Evolutionary conservation across 345 rosid species (phyloP).

Genomic region (Brassica juncea): DNA sequence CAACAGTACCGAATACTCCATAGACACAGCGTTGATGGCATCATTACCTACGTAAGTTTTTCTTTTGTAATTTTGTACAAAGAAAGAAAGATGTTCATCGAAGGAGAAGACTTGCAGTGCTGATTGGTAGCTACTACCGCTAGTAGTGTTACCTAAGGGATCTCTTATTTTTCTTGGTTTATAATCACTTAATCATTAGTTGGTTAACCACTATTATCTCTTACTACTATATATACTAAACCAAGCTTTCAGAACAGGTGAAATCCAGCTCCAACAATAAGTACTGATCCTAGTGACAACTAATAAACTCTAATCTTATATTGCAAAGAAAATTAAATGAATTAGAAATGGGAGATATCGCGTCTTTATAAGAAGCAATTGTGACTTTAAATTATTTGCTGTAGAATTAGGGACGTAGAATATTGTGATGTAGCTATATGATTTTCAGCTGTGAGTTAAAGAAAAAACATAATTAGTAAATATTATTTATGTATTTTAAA

Average conservation of each 20-base stretch:
- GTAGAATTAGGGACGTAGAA: background rate
- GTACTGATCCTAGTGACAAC: background rate
- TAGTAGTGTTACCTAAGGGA: background rate
- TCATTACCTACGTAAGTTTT: background rate
- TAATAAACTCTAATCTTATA: background rate
- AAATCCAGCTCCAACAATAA: no score
- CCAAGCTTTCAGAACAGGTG: no score
- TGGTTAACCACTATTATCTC: background rate
- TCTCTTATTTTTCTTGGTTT: background rate
- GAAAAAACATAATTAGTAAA: background rate
- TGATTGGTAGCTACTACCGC: background rate
- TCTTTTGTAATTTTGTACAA: background rate
- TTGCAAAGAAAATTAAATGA: background rate
- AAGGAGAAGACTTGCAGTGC: background rate
- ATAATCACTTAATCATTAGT: background rate
- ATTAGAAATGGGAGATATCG: no score
- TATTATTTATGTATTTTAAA: background rate
- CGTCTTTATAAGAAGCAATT: background rate
- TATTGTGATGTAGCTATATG: background rate
- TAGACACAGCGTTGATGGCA: background rate
- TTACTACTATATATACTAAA: background rate
- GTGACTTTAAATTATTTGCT: background rate
- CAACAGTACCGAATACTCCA: background rate
- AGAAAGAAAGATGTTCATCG: background rate
- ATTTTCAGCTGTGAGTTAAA: background rate